Evolutionary conservation across 176 grass and related monocot species (phyloP).

Genomic region (Ensete ventricosum): DNA sequence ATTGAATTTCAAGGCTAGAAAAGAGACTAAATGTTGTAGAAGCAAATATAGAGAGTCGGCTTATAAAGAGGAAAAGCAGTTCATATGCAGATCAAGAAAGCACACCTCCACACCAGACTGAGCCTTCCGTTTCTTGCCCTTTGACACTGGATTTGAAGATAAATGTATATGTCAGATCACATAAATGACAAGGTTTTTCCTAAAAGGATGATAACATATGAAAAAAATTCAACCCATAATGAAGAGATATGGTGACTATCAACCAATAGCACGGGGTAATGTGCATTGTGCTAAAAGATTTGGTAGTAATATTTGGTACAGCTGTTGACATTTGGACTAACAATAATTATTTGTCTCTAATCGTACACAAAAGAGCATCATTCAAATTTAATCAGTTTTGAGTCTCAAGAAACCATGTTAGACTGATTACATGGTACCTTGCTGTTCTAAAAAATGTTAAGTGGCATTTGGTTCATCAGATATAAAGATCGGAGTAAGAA

Average conservation of each 20-base stretch:
- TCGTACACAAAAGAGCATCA: too few relatives aligned
- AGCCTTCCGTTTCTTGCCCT: conserved; percentile 85
- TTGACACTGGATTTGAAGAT: conserved; percentile 37
- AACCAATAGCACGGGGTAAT: background rate
- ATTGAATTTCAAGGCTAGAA: background rate
- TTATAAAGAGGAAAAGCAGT: background rate
- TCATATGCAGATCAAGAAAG: conserved; percentile 3
- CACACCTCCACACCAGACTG: conserved; percentile 54
- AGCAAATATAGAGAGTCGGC: background rate
- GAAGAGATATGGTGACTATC: background rate
- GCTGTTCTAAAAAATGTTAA: too few relatives aligned
- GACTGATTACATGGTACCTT: too few relatives aligned
- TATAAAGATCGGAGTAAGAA: too few relatives aligned
- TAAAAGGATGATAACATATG: background rate
- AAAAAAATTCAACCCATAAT: background rate
- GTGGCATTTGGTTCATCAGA: too few relatives aligned
- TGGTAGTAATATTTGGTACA: too few relatives aligned
- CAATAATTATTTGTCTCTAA: too few relatives aligned
- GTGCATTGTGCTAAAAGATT: background rate
- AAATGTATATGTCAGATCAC: conserved; percentile 18
- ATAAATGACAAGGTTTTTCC: background rate
- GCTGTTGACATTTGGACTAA: too few relatives aligned
- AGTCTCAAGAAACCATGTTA: too few relatives aligned
- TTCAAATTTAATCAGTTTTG: too few relatives aligned
- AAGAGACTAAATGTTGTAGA: background rate